phyloP scores from a whole-genome alignment of 441 rosid species.

The Cnidoscolus chayamansa region DNA sequence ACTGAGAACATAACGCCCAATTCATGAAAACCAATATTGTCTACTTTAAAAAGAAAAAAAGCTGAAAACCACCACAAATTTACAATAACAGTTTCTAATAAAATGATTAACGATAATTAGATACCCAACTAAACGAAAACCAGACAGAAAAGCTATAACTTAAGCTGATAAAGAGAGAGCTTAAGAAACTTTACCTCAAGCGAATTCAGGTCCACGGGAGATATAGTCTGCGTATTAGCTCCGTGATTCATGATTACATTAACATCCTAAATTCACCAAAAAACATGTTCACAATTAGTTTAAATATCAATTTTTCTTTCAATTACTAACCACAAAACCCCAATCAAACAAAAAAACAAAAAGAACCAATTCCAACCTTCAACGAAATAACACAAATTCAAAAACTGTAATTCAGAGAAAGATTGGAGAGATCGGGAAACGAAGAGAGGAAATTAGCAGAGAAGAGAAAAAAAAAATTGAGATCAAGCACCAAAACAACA shows the following conservation, averaged over 20 bases:
- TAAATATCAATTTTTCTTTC: not conserved
- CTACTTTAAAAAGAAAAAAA: not conserved
- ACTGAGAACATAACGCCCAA: not conserved
- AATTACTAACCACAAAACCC: slow-evolving; percentile 33
- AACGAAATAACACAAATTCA: not conserved
- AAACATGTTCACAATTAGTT: slow-evolving; percentile 9
- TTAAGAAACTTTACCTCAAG: slow-evolving; percentile 52
- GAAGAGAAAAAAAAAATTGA: slow-evolving; percentile 12
- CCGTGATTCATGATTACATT: slow-evolving; percentile 74
- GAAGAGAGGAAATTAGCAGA: slow-evolving; percentile 13
- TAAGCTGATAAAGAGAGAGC: not conserved
- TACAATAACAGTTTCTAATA: not conserved
- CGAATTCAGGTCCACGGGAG: slow-evolving; percentile 60
- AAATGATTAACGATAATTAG: not conserved
- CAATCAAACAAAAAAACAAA: slow-evolving; percentile 12
- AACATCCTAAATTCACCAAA: slow-evolving; percentile 34
- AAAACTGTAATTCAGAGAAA: not conserved
- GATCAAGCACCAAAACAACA: slow-evolving; percentile 11
- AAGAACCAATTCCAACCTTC: slow-evolving; percentile 11
- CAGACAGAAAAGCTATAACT: not conserved
- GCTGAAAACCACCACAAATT: not conserved
- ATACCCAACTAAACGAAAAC: not conserved
- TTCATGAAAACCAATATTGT: not conserved
- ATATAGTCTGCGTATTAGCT: slow-evolving; percentile 52
- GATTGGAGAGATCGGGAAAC: slow-evolving; percentile 17